Conservation (phyloP, 1,284 basidiomycete species). For the Athelia psychrophila region DNA sequence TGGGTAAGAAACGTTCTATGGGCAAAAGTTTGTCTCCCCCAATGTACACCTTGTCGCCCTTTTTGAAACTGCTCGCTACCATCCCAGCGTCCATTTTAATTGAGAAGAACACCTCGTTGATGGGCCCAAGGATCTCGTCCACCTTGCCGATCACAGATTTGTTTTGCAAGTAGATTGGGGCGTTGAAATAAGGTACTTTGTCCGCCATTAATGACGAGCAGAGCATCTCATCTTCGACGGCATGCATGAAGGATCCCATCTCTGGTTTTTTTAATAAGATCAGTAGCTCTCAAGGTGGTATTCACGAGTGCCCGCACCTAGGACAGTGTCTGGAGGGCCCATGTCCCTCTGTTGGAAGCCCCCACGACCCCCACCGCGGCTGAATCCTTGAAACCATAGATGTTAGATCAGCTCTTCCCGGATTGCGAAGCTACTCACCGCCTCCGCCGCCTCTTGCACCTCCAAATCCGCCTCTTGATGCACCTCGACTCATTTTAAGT, state of each 20-base stretch:
- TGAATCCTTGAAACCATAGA: constrained; percentile 17
- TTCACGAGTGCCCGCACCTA: constrained; percentile 51
- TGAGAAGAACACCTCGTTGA: constrained; percentile 99
- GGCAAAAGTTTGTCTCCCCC: constrained; percentile 95
- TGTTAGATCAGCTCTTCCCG: background rate
- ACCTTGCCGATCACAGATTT: constrained; percentile 96
- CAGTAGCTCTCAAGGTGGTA: constrained; percentile 4
- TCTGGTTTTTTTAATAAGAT: constrained; percentile 41
- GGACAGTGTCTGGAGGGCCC: constrained; percentile 84
- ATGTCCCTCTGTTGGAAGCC: constrained; percentile 71
- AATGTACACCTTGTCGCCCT: constrained; percentile 98
- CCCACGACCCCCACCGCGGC: constrained; percentile 57
- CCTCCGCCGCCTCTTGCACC: constrained; percentile 28
- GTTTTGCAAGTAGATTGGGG: constrained; percentile 98
- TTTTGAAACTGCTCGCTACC: constrained; percentile 94
- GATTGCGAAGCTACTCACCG: constrained; percentile 20
- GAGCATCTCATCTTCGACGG: constrained; percentile 98
- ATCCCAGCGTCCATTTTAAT: constrained; percentile 98
- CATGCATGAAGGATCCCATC: constrained; percentile 89
- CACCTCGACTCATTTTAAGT: constrained; percentile 49
- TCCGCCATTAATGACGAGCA: constrained; percentile 84
- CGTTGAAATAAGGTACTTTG: constrained; percentile 99
- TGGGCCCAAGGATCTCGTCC: constrained; percentile 95
- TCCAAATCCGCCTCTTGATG: constrained; percentile 40
- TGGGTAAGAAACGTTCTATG: constrained; percentile 96